These are phyloP conservation scores for Podosphaera xanthii DNA, from an alignment of 2,329 filamentous ascomycete genomes.

Conservation along the genomic window DNA sequence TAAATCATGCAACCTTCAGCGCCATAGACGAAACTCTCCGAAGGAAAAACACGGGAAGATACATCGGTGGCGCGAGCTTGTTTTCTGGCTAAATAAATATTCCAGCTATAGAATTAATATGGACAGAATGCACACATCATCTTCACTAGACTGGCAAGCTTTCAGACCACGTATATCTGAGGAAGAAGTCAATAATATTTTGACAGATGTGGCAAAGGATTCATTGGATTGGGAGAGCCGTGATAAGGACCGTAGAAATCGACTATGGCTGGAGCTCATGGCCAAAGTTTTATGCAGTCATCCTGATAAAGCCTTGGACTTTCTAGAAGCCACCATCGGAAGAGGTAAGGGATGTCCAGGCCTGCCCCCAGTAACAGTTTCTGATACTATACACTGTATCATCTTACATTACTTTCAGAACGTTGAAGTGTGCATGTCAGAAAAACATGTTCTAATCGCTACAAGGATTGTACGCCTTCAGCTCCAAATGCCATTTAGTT, in stretches of 20 bases:
- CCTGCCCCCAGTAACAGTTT: not conserved
- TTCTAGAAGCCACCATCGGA: not conserved
- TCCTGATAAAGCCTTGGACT: not conserved
- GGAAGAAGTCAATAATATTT: not conserved
- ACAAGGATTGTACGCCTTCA: not conserved
- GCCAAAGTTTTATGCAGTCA: not conserved
- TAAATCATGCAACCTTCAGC: not conserved
- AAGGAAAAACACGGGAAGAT: not conserved
- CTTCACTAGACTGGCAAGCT: not conserved
- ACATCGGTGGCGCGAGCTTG: not conserved
- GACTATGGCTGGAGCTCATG: conserved; percentile 1
- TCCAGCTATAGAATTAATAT: not conserved
- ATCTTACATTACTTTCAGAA: conserved; percentile 2
- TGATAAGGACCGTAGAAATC: not conserved
- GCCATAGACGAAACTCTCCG: too few relatives aligned
- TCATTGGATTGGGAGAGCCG: not conserved
- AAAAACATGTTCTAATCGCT: not conserved
- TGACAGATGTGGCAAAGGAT: not conserved
- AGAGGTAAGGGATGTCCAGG: not conserved
- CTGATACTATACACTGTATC: conserved; percentile 1
- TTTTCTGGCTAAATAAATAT: not conserved
- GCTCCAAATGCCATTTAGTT: not conserved
- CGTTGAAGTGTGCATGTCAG: not conserved
- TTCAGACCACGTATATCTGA: not conserved
- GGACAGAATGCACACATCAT: not conserved